Base-by-base conservation (phyloP, 2,329 filamentous ascomycete genomes). In the Stachybotrys chlorohalonatus region DNA sequence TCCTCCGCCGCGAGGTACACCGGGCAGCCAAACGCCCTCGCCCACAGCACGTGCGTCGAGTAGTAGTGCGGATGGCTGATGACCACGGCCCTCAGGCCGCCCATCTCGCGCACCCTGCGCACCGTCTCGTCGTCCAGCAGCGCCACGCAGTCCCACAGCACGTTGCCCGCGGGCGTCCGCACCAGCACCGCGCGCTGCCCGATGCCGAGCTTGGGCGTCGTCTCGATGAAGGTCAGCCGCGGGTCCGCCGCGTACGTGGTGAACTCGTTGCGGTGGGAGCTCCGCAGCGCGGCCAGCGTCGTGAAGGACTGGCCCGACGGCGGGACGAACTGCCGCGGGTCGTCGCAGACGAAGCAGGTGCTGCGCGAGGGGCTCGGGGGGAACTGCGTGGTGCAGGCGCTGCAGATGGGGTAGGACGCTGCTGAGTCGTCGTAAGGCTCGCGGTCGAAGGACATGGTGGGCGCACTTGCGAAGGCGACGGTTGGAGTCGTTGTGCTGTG, bases 41-140 rank as follows among this genome's bases (percentile, higher is more conserved):
- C 85, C 89, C 90, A 95, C 60, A 86, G 81, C 0, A 88, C 68
- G 66, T 90, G 86, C 4, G 88, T 87, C 13, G 84, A 84, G 70
- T 89, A 94, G 70, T 89, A 95, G 66, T 95, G 90, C 53, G 90
- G 90, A 69, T 95, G 88, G 11, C 80, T 85, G 58, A 92, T 89
- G 60, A 84, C 83, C 49, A 94, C 91, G 0, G 85, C 88, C 39
- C 74, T 73, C 11, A 95, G 64, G 0, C 87, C 87, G 48, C 89
- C 89, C 7, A 84, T 73, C 0, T 64, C 66, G 6, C 79, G 75
- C 61, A 93, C 82, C 54, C 69, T 66, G 1, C 70, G 64, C 0
- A 88, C 69, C 0, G 88, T 92, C 4, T 77, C 76, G 1, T 78
- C 70, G 65, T 92, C 86, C 3, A 94, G 72, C 59, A 84, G 82